Conservation (phyloP, 139 green algal species). For the Chlorella sp. region DNA sequence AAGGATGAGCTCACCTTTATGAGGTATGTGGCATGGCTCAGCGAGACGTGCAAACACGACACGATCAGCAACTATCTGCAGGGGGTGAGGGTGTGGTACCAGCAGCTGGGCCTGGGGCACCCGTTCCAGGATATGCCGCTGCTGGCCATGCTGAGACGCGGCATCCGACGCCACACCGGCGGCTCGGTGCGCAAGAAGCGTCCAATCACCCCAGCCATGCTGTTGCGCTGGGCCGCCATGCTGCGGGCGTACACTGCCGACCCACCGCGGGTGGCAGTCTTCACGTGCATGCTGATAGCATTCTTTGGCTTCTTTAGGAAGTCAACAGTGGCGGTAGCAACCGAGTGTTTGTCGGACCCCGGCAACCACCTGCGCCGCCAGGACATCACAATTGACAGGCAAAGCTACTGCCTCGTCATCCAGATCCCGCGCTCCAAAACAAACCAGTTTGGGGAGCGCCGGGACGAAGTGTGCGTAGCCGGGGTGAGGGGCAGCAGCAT, state of each 20-base stretch:
- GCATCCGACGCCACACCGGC: not conserved
- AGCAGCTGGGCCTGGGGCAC: not conserved
- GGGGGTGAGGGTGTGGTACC: not conserved
- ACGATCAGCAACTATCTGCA: not conserved
- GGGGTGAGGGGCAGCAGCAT: too few relatives aligned
- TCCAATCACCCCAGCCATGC: conserved; percentile 5
- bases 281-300: not conserved
- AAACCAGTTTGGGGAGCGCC: too few relatives aligned
- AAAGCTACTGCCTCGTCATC: too few relatives aligned
- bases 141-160: not conserved
- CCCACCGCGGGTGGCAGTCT: not conserved
- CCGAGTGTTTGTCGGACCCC: too few relatives aligned
- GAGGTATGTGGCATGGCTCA: conserved; percentile 1
- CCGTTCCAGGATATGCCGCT: conserved; percentile 11
- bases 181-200: conserved; percentile 6
- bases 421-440: too few relatives aligned
- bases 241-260: not conserved
- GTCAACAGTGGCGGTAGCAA: not conserved
- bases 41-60: not conserved
- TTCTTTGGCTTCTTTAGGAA: conserved; percentile 10
- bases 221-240: not conserved
- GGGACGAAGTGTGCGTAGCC: too few relatives aligned
- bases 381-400: too few relatives aligned
- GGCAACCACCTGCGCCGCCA: too few relatives aligned
- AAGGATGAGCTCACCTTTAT: conserved; percentile 1